Evolutionary conservation across 129 eudicot genomes (phyloP).

Genomic region (Lactuca saligna): DNA sequence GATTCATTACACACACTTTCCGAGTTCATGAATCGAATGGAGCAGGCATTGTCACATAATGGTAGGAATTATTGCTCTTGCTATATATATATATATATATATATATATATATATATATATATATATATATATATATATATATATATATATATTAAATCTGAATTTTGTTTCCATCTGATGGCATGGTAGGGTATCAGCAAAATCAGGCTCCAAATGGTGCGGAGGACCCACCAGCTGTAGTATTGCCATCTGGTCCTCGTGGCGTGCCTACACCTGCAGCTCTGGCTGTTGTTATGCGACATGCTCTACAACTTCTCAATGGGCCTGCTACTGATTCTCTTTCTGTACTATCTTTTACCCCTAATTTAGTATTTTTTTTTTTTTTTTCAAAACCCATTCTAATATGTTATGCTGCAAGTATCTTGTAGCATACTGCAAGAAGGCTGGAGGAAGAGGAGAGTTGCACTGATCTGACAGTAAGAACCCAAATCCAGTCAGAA

Average conservation of each 20-base stretch:
- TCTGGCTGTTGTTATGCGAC: constrained; percentile 60
- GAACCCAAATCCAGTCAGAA: constrained; percentile 81
- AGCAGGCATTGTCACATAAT: constrained; percentile 56
- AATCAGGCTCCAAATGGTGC: constrained; percentile 44
- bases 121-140: not conserved
- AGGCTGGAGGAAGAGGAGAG: constrained; percentile 65
- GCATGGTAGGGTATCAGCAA: constrained; percentile 48
- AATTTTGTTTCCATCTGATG: constrained; percentile 6
- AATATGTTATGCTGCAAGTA: constrained; percentile 46
- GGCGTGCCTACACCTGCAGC: constrained; percentile 73
- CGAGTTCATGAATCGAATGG: constrained; percentile 89
- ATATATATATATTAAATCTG: not conserved
- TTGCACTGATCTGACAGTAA: constrained; percentile 56
- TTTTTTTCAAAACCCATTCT: not conserved
- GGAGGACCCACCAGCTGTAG: constrained; percentile 37
- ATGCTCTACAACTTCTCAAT: constrained; percentile 67
- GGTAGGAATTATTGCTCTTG: constrained; percentile 35
- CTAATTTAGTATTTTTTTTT: not conserved
- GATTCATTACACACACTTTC: constrained; percentile 78
- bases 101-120: not conserved
- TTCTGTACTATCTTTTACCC: constrained; percentile 50
- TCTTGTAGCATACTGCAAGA: constrained; percentile 76
- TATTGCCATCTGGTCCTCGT: constrained; percentile 58
- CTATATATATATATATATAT: not conserved
- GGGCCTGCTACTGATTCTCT: constrained; percentile 60